Base-by-base conservation (phyloP, 441 rosid genomes). In the Theobroma grandiflorum region DNA sequence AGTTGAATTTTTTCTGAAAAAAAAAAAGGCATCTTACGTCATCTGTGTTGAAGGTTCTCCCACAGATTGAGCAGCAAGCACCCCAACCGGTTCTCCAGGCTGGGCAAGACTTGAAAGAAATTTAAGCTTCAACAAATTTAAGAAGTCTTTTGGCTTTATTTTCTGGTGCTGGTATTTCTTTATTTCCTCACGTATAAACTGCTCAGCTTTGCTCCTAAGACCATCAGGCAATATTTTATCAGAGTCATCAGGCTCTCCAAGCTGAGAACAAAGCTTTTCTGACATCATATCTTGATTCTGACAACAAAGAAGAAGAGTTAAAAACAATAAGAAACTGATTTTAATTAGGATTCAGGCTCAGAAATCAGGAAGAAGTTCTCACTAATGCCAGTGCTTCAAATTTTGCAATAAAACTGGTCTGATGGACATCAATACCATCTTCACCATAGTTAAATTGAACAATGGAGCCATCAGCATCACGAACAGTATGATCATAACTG, bases 21-120 rank as follows among this genome's bases (percentile, higher is more conserved):
- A 78, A 52, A 81, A 82, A 72, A 77, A 77, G 53, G 74, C 82
- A 82, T 78, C 93, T 90, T 81, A 97, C 99, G 99, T 95, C 99
- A 97, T 97, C 84, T 97, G 99, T 70, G 99, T 97, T 10, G 99
- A 97, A 73, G 99, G 99, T 90, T 97, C 99, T 83, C 99, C 99
- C 2, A 97, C 99, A 84, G 99, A 97, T 77, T 97, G 99, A 81
- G 98, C 94, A 76, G 99, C 99, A 86, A 97, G 97, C 84, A 97
- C 92, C 82, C 99, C 99, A 77, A 97, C 98, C 37, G 99, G 98
- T 86, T 97, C 99, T 74, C 99, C 99, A 65, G 99, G 99, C 88
- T 95, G 99, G 45, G 98, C 99, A 74, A 97, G 99, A 86, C 98
- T 94, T 43, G 87, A 86, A 78, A 92, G 84, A 86, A 88, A 97